phyloP scores from a whole-genome alignment of 2,329 filamentous ascomycete genomes.

The Aquanectria penicillioides region DNA sequence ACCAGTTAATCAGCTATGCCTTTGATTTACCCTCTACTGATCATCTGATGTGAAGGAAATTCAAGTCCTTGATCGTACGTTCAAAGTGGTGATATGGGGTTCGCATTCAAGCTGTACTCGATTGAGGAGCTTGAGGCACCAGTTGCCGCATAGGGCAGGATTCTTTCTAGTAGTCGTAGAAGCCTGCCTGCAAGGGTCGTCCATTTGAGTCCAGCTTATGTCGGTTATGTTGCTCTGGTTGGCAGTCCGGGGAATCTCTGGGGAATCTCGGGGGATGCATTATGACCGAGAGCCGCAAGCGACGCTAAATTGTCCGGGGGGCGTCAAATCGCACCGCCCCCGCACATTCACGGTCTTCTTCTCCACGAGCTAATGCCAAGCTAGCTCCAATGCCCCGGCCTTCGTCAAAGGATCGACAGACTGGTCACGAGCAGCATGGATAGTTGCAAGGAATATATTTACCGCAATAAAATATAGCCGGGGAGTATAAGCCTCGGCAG shows the following conservation, averaged over 20 bases:
- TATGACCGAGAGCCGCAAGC: constrained; percentile 13
- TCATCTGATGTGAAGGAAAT: too few relatives aligned
- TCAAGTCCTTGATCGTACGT: too few relatives aligned
- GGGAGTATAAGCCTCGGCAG: background rate
- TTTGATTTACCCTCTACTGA: too few relatives aligned
- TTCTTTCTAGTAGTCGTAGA: background rate
- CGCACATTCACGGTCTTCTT: constrained; percentile 1
- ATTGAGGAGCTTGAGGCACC: too few relatives aligned
- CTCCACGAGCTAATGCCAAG: background rate
- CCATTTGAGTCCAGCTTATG: too few relatives aligned
- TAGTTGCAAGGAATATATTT: background rate
- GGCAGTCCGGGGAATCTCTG: constrained; percentile 14
- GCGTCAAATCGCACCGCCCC: background rate
- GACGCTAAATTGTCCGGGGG: background rate
- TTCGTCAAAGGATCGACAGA: background rate
- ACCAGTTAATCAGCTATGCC: too few relatives aligned
- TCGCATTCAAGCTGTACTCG: too few relatives aligned
- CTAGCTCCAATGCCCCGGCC: background rate
- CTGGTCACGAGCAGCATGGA: background rate
- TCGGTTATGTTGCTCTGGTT: background rate
- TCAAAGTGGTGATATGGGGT: too few relatives aligned
- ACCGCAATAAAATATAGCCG: background rate
- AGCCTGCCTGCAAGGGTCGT: background rate
- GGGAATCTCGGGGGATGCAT: constrained; percentile 11
- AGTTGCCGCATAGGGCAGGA: too few relatives aligned